These are phyloP conservation scores for Ramularia endophylla DNA, from an alignment of 2,329 filamentous ascomycete species.

Conservation along the genomic window DNA sequence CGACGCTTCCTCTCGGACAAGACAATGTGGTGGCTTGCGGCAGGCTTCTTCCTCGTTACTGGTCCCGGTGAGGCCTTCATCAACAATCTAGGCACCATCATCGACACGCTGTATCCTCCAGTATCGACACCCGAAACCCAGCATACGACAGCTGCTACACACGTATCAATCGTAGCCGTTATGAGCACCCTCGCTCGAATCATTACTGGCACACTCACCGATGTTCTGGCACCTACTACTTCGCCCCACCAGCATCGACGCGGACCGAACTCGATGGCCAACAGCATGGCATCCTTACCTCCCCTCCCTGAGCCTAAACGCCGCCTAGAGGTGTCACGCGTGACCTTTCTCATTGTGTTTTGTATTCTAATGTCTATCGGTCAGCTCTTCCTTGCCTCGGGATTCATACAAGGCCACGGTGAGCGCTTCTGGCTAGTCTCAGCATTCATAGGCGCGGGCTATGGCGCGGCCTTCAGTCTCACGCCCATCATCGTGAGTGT, in stretches of 20 bases:
- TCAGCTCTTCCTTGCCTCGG: slow-evolving; percentile 71
- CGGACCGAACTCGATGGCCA: slow-evolving; percentile 38
- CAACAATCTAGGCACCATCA: slow-evolving; percentile 93
- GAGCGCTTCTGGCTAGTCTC: slow-evolving; percentile 83
- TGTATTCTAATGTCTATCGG: slow-evolving; percentile 66
- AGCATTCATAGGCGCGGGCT: slow-evolving; percentile 78
- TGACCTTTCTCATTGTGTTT: slow-evolving; percentile 72
- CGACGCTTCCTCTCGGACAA: slow-evolving; percentile 74
- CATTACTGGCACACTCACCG: slow-evolving; percentile 81
- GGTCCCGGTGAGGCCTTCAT: slow-evolving; percentile 97
- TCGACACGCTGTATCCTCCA: slow-evolving; percentile 71
- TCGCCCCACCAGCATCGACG: slow-evolving; percentile 52
- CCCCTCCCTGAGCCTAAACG: slow-evolving; percentile 14
- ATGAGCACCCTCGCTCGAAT: slow-evolving; percentile 87
- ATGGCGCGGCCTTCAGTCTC: slow-evolving; percentile 84
- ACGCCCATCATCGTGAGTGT: slow-evolving; percentile 92
- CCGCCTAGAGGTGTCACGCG: slow-evolving; percentile 62
- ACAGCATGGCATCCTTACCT: slow-evolving; percentile 34
- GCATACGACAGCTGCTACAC: slow-evolving; percentile 66
- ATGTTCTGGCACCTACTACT: slow-evolving; percentile 64
- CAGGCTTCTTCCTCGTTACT: slow-evolving; percentile 86
- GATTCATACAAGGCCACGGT: slow-evolving; percentile 65
- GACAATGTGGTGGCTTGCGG: slow-evolving; percentile 93
- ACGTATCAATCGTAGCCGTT: slow-evolving; percentile 86
- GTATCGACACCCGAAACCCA: slow-evolving; percentile 49